A percentile compares a stretch with the other conserved stretches of the same genome.
These are phyloP conservation scores for Alternaria metachromatica DNA, from an alignment of 2,329 filamentous ascomycete genomes.

Conservation along the genomic window DNA sequence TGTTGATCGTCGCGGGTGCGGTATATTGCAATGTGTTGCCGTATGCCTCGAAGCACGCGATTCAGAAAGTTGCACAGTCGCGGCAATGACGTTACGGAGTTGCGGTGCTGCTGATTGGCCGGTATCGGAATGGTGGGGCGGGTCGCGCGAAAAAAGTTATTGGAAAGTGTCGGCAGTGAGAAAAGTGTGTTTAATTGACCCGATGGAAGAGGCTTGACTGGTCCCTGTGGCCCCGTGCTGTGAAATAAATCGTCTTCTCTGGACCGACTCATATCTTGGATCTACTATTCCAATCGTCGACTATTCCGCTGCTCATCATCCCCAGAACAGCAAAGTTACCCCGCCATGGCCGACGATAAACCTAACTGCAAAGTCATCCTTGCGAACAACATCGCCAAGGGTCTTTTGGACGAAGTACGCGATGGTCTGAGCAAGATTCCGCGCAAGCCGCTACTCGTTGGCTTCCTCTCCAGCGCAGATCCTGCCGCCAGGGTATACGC, in stretches of 20 bases:
- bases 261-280: neutral
- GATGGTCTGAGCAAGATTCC: slow-evolving; percentile 75
- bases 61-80: slow-evolving; percentile 18
- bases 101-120: slow-evolving; percentile 27
- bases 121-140: slow-evolving; percentile 26
- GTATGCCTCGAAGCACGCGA: slow-evolving; percentile 8
- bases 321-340: slow-evolving; percentile 14
- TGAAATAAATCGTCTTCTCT: neutral
- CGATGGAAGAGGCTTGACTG: neutral
- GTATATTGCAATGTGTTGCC: neutral
- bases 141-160: slow-evolving; percentile 17
- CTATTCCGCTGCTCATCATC: neutral
- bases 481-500: slow-evolving; percentile 92
- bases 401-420: slow-evolving; percentile 77
- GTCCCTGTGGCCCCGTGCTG: neutral
- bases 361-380: slow-evolving; percentile 88
- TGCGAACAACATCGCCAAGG: slow-evolving; percentile 84
- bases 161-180: slow-evolving; percentile 4
- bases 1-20: slow-evolving; percentile 37
- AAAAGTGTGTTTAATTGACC: neutral
- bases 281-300: neutral
- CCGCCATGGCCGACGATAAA: slow-evolving; percentile 48
- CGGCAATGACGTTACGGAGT: slow-evolving; percentile 25
- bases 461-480: slow-evolving; percentile 91
- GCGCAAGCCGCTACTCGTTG: slow-evolving; percentile 79